Evolutionary conservation across 2,329 filamentous ascomycete species (phyloP), one percentile per base, ranked within the genome.

Genomic region (Fusarium xyrophilum): DNA sequence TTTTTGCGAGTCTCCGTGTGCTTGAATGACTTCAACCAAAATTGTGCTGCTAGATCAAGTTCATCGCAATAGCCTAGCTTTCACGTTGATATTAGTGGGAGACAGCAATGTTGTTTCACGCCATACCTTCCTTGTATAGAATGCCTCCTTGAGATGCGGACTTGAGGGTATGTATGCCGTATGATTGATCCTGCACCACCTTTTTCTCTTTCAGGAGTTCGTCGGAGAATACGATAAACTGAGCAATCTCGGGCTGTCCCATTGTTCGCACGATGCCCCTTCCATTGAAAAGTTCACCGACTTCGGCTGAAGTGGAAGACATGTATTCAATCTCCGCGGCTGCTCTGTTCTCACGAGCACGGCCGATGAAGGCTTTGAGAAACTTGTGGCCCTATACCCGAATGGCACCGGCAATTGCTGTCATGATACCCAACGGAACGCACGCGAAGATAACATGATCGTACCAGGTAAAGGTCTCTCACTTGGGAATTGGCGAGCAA

Each of bases 381-480:
- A 50, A 10, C 1, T 19, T 11, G 7, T 2, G 7, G 0, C 53
- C 53, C 11, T 43, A 11, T 0, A 50, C 9, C 0, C 32, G 21
- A 2, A 60, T 38, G 0, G 58, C 58, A 0, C 58, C 43, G 0
- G 58, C 19, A 0, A 58, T 50, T 7, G 43, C 58, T 1, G 32
- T 58, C 5, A 58, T 43, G 1, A 43, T 60, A 0, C 53, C 53
- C 3, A 60, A 15, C 0, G 36, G 43, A 2, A 58, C 32, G 6
- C 30, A 50, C 2, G 58, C 32, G 13, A 60, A 43, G 2, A 50
- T 58, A 0, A 60, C 1, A 28, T 60, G 43, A 14, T 60, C 32
- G 2, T 33, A n/a, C 43, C 30, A 50, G 4, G 36, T 50, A 1
- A 60, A 58, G 1, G 30, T 60, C 13, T 60, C 13, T 60, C 21